Evolutionary conservation across 306 rosid species (phyloP).

Genomic region (Quercus dentata): DNA sequence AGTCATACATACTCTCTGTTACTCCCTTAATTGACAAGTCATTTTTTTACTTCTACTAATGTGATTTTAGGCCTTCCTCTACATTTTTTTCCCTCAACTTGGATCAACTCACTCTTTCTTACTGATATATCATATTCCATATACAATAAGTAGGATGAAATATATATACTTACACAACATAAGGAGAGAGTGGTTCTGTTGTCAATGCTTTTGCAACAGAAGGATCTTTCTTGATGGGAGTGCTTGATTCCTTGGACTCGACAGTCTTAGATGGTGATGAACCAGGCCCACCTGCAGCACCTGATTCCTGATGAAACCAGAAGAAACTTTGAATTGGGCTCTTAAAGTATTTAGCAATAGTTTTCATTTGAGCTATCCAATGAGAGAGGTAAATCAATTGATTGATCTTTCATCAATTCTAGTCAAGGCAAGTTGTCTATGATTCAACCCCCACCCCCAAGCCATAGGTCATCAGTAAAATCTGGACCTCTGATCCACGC

Average conservation of each 20-base stretch:
- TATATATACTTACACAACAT: conserved; percentile 47
- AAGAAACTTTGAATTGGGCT: conserved; percentile 8
- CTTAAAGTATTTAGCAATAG: conserved; percentile 7
- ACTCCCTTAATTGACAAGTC: too few relatives aligned
- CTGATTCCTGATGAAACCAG: conserved; percentile 46
- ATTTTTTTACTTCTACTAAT: too few relatives aligned
- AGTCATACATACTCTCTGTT: too few relatives aligned
- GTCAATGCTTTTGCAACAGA: conserved; percentile 30
- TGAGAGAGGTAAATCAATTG: neutral
- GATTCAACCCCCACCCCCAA: neutral
- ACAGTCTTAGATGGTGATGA: conserved; percentile 34
- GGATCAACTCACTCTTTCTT: too few relatives aligned
- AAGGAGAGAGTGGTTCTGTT: conserved; percentile 61
- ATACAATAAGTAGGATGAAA: neutral
- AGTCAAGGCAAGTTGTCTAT: neutral
- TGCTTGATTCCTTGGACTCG: conserved; percentile 32
- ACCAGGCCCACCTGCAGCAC: conserved; percentile 21
- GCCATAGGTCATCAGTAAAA: neutral
- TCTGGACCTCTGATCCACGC: neutral
- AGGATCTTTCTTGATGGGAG: conserved; percentile 33
- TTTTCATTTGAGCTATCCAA: neutral
- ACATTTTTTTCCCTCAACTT: too few relatives aligned
- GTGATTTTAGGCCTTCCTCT: too few relatives aligned
- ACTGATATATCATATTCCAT: neutral
- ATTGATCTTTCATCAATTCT: neutral